A percentile compares a stretch with the other conserved stretches of the same genome.
These are phyloP conservation scores for Helminthosporium solani DNA, from an alignment of 2,329 filamentous ascomycete genomes.

Conservation along the genomic window DNA sequence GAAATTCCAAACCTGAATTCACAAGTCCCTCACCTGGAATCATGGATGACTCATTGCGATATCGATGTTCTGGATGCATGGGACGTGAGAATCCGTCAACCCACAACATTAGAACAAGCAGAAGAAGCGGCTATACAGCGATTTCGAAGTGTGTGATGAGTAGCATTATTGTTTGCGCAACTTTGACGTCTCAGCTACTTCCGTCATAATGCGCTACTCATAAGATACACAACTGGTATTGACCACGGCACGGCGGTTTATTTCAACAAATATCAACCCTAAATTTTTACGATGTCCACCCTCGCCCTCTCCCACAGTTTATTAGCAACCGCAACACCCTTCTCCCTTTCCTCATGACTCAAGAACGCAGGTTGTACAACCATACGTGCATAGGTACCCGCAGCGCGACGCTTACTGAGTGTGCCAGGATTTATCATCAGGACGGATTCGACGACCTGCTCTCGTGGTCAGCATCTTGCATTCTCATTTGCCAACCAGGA, in stretches of 20 bases:
- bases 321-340: slow-evolving; percentile 63
- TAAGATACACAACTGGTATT: too few species aligned
- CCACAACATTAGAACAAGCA: background rate
- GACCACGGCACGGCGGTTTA: too few species aligned
- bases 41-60: background rate
- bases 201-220: too few species aligned
- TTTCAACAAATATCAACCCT: background rate
- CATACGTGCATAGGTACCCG: slow-evolving; percentile 84
- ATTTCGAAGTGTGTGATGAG: too few species aligned
- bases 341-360: slow-evolving; percentile 58
- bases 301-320: slow-evolving; percentile 78
- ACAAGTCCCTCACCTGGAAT: background rate
- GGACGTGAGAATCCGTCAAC: background rate
- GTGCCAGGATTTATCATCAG: slow-evolving; percentile 88
- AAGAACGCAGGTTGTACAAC: slow-evolving; percentile 66
- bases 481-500: slow-evolving; percentile 2
- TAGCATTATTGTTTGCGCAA: too few species aligned
- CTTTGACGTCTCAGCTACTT: too few species aligned
- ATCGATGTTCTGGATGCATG: background rate
- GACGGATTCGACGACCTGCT: slow-evolving; percentile 84
- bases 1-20: slow-evolving; percentile 18
- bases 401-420: slow-evolving; percentile 77
- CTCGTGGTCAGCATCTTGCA: background rate
- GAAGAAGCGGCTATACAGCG: too few species aligned
- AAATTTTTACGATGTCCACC: slow-evolving; percentile 82